phyloP scores from a whole-genome alignment of 257 asterid species.

The Plantago elongata region DNA sequence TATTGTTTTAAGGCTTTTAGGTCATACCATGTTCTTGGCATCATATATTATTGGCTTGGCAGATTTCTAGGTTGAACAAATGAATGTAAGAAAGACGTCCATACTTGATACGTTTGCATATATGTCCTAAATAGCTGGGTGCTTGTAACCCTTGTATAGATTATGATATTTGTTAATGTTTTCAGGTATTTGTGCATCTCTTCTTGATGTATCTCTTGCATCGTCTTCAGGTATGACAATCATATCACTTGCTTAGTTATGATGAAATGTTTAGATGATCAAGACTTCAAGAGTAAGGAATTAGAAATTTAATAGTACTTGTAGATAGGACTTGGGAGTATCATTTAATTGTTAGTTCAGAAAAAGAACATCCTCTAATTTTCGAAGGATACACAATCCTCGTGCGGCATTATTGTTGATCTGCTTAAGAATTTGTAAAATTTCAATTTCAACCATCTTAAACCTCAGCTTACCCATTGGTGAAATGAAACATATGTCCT shows the following conservation, averaged over 20 bases:
- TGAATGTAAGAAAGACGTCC: not conserved
- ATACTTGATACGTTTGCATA: not conserved
- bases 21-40: not conserved
- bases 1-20: not conserved
- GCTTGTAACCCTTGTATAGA: constrained; percentile 12
- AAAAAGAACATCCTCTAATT: constrained; percentile 6
- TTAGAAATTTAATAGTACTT: not conserved
- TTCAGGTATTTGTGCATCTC: constrained; percentile 97
- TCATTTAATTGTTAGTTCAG: not conserved
- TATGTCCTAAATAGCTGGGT: constrained; percentile 11
- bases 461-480: not conserved
- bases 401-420: not conserved
- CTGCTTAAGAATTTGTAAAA: constrained; percentile 1
- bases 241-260: constrained; percentile 19
- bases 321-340: too few relatives aligned
- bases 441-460: not conserved
- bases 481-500: constrained; percentile 5
- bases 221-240: constrained; percentile 82
- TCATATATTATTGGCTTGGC: not conserved
- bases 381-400: not conserved
- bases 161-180: constrained; percentile 23
- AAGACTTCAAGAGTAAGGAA: not conserved
- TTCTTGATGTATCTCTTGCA: constrained; percentile 98
- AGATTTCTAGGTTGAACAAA: not conserved
- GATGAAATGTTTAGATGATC: not conserved